A percentile compares a stretch with the other conserved stretches of the same genome.
Conservation (phyloP, 305 asterid genomes). For the Fraxinus velutina region DNA sequence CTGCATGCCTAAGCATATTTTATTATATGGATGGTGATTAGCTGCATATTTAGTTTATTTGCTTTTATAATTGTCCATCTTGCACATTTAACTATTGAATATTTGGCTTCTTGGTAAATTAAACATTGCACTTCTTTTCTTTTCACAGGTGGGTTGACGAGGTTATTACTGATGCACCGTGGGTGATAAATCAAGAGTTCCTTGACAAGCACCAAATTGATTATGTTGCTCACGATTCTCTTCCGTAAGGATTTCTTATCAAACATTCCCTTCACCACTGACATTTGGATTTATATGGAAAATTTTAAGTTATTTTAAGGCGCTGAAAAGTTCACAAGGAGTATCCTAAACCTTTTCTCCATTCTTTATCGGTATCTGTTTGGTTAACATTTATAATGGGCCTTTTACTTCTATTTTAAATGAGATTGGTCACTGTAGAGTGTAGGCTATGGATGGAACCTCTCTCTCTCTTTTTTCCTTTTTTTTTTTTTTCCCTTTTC, state of each 20-base stretch:
- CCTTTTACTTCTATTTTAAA: background rate
- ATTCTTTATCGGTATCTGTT: background rate
- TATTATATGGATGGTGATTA: background rate
- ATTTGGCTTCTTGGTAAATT: background rate
- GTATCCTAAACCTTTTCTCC: background rate
- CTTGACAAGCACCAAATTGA: constrained; percentile 80
- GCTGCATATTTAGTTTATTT: background rate
- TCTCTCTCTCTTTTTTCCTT: too few species aligned
- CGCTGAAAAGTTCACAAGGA: background rate
- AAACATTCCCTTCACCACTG: background rate
- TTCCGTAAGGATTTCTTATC: constrained; percentile 65
- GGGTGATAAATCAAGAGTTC: constrained; percentile 88
- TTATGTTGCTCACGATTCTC: constrained; percentile 92
- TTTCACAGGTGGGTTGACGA: constrained; percentile 95
- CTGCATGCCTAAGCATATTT: constrained; percentile 2
- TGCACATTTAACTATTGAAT: background rate
- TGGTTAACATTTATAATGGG: constrained; percentile 6
- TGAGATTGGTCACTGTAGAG: background rate
- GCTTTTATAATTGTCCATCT: background rate
- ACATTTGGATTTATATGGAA: background rate
- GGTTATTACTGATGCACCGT: constrained; percentile 94
- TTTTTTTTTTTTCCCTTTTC: too few species aligned
- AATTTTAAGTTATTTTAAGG: background rate
- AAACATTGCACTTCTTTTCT: constrained; percentile 16
- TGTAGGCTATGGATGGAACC: background rate